These are phyloP conservation scores for Calonectria honghensis DNA, from an alignment of 2,329 filamentous ascomycete genomes.

Conservation along the genomic window DNA sequence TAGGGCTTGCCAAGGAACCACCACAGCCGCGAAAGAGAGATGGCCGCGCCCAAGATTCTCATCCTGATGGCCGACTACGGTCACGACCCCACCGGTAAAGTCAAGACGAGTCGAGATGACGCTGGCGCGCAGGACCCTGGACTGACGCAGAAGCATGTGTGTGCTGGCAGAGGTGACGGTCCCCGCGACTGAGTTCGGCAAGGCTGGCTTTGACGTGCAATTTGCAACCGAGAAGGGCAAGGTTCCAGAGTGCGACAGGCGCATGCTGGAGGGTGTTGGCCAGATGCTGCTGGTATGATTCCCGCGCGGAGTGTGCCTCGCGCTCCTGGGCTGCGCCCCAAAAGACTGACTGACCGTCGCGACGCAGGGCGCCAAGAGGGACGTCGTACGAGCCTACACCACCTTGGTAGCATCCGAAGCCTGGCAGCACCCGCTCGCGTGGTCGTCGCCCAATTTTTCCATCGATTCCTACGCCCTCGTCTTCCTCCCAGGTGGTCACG, in stretches of 20 bases:
- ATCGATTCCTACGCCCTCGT: slow-evolving; percentile 56
- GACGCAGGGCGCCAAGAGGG: slow-evolving; percentile 65
- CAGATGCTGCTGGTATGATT: slow-evolving; percentile 67
- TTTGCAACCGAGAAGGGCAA: slow-evolving; percentile 72
- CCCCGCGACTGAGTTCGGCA: slow-evolving; percentile 68
- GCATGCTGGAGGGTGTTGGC: slow-evolving; percentile 69
- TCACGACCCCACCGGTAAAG: slow-evolving; percentile 71
- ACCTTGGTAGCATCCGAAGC: slow-evolving; percentile 65
- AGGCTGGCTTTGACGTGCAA: slow-evolving; percentile 67
- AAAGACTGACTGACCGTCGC: background rate
- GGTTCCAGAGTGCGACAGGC: slow-evolving; percentile 68
- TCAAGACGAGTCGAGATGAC: background rate
- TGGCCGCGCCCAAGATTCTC: slow-evolving; percentile 59
- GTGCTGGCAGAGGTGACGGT: slow-evolving; percentile 68
- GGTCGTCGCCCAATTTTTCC: slow-evolving; percentile 65
- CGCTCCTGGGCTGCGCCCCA: slow-evolving; percentile 2
- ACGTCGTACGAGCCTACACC: slow-evolving; percentile 65
- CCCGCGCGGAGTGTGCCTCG: background rate
- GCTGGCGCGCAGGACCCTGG: background rate
- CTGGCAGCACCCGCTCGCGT: slow-evolving; percentile 66
- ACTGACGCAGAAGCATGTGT: background rate
- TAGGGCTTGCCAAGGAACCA: slow-evolving; percentile 12
- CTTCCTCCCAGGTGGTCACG: slow-evolving; percentile 63
- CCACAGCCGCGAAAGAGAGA: background rate
- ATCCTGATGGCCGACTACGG: slow-evolving; percentile 74